These are phyloP conservation scores for Rhynchosporium agropyri DNA, from an alignment of 2,329 filamentous ascomycete species.

Conservation along the genomic window DNA sequence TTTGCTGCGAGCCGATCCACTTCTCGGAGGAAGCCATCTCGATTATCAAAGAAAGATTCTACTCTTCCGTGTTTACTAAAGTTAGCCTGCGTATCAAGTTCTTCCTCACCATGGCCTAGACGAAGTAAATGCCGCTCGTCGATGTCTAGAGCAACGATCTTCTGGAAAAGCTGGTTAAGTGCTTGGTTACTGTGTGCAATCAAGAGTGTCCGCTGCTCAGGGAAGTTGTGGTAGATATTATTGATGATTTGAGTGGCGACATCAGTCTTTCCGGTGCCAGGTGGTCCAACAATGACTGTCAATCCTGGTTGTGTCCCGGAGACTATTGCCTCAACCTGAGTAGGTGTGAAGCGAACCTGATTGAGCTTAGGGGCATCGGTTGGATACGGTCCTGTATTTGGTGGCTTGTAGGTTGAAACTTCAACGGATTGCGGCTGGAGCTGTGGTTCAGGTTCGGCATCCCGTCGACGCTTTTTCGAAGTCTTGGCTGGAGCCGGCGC, in stretches of 20 bases:
- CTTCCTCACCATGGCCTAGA: conserved; percentile 93
- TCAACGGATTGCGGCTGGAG: conserved; percentile 68
- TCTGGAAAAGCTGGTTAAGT: conserved; percentile 95
- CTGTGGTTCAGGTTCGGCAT: conserved; percentile 67
- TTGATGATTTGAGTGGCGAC: conserved; percentile 98
- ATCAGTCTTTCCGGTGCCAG: conserved; percentile 98
- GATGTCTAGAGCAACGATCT: conserved; percentile 95
- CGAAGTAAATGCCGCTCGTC: conserved; percentile 92
- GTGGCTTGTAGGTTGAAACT: conserved; percentile 87
- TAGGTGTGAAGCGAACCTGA: conserved; percentile 82
- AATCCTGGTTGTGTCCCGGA: conserved; percentile 94
- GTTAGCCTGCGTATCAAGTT: conserved; percentile 80
- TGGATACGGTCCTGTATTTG: conserved; percentile 87
- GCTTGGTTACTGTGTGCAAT: conserved; percentile 98
- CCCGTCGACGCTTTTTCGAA: conserved; percentile 86
- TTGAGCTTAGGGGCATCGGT: conserved; percentile 83
- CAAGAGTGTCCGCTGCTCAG: conserved; percentile 84
- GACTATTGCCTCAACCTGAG: conserved; percentile 88
- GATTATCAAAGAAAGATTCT: conserved; percentile 91
- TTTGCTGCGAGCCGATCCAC: conserved; percentile 84
- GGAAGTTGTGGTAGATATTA: conserved; percentile 98
- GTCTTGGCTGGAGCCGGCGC: conserved; percentile 57
- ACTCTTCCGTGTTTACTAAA: conserved; percentile 96
- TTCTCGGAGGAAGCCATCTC: conserved; percentile 75
- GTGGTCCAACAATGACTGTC: conserved; percentile 91